Percentiles rank a stretch among this genome's conserved stretches.
Evolutionary conservation across 108 stramenopile genomes (phyloP).

Genomic region (Schizochytrium sp.): DNA sequence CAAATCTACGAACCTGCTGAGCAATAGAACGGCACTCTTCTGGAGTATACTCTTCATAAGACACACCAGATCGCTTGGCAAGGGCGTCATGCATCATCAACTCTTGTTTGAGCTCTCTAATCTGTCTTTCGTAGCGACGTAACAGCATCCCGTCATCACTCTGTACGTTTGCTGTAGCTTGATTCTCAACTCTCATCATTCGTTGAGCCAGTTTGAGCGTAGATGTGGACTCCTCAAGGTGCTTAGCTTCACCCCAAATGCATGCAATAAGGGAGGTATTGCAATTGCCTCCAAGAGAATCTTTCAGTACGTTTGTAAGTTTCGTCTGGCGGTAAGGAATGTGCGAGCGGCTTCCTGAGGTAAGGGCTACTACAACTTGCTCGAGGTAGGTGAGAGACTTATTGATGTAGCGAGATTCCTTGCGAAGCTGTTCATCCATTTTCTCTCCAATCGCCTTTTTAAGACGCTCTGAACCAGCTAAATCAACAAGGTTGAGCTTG

Average conservation of each 20-base stretch:
- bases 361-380: slow-evolving; percentile 82
- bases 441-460: slow-evolving; percentile 72
- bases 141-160: slow-evolving; percentile 70
- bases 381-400: slow-evolving; percentile 80
- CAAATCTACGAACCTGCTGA: slow-evolving; percentile 10
- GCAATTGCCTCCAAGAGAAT: slow-evolving; percentile 76
- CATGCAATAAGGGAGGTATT: slow-evolving; percentile 78
- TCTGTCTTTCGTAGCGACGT: slow-evolving; percentile 70
- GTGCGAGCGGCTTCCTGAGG: slow-evolving; percentile 67
- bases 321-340: slow-evolving; percentile 79
- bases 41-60: slow-evolving; percentile 77
- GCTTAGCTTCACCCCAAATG: slow-evolving; percentile 78
- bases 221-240: slow-evolving; percentile 79
- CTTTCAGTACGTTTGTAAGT: slow-evolving; percentile 78
- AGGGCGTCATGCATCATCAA: slow-evolving; percentile 81
- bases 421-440: slow-evolving; percentile 66
- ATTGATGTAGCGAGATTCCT: slow-evolving; percentile 82
- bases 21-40: slow-evolving; percentile 72
- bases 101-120: slow-evolving; percentile 79
- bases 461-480: slow-evolving; percentile 80
- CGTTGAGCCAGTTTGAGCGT: slow-evolving; percentile 73
- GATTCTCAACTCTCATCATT: slow-evolving; percentile 79
- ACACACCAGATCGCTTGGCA: slow-evolving; percentile 72
- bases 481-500: slow-evolving; percentile 80
- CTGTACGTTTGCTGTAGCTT: slow-evolving; percentile 61